phyloP scores from a whole-genome alignment of 495 filamentous ascomycete species.

The Physcia stellaris region DNA sequence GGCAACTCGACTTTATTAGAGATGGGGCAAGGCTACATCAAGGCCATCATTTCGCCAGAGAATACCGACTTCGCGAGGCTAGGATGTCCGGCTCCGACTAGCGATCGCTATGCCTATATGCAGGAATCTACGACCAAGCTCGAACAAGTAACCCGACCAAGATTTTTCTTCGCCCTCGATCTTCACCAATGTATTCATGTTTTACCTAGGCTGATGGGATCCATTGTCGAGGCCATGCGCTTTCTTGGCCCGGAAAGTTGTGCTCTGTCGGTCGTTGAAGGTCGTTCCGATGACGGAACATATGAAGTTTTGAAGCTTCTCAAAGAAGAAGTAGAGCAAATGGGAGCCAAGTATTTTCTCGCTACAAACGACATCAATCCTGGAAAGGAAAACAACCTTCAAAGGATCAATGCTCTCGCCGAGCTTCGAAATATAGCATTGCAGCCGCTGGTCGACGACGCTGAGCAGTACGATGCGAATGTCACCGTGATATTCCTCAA shows the following conservation, averaged over 20 bases:
- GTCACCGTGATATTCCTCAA: constrained; percentile 36
- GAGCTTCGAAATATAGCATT: constrained; percentile 32
- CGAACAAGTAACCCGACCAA: constrained; percentile 5
- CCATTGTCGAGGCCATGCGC: constrained; percentile 30
- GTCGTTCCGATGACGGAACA: constrained; percentile 36
- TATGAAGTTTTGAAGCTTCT: constrained; percentile 29
- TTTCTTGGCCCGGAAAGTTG: constrained; percentile 34
- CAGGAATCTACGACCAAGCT: neutral
- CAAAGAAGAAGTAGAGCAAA: constrained; percentile 17
- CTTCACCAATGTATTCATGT: constrained; percentile 26
- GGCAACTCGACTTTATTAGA: constrained; percentile 13
- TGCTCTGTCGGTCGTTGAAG: constrained; percentile 35
- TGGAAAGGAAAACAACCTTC: constrained; percentile 2
- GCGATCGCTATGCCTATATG: constrained; percentile 16
- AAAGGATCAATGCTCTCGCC: constrained; percentile 29
- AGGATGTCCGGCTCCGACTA: constrained; percentile 8
- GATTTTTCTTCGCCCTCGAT: constrained; percentile 37
- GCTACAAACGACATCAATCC: constrained; percentile 25
- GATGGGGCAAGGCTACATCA: constrained; percentile 15
- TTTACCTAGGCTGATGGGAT: constrained; percentile 34
- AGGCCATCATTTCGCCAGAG: constrained; percentile 20
- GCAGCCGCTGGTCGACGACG: constrained; percentile 20
- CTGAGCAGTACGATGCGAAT: constrained; percentile 9
- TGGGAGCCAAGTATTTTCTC: constrained; percentile 25
- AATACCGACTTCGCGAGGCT: constrained; percentile 16